Conservation (phyloP, 257 asterid species). For the Solanum megistacrolobum region DNA sequence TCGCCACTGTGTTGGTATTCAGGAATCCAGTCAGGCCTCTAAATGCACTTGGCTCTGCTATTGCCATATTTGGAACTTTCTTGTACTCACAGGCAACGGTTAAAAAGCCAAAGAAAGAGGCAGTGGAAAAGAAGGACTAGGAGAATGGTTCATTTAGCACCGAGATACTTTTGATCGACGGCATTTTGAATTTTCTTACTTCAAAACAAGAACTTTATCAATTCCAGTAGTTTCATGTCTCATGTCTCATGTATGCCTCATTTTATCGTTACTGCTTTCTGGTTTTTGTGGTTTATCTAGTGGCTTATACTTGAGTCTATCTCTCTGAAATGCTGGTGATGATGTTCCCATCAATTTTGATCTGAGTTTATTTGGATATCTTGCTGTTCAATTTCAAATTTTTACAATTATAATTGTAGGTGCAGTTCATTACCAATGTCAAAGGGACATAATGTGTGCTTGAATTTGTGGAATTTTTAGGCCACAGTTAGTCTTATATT, state of each 20-base stretch:
- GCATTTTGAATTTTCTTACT: slow-evolving; percentile 1
- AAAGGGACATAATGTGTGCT: not conserved
- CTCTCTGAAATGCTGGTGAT: not conserved
- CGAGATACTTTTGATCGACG: not conserved
- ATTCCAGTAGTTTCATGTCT: not conserved
- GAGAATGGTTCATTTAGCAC: not conserved
- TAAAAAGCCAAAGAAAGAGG: slow-evolving; percentile 54
- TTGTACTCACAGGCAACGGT: slow-evolving; percentile 81
- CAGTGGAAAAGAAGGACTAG: slow-evolving; percentile 44
- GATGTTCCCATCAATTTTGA: not conserved
- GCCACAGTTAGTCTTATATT: not conserved
- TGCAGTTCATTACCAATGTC: not conserved
- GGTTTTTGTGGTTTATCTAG: not conserved
- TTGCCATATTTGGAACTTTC: slow-evolving; percentile 79
- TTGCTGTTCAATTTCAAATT: not conserved
- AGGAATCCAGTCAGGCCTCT: slow-evolving; percentile 87
- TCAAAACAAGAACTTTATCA: not conserved
- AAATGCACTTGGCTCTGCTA: slow-evolving; percentile 84
- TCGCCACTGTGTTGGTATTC: slow-evolving; percentile 79
- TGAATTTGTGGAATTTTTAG: not conserved
- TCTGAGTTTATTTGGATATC: not conserved
- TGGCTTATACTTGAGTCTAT: not conserved
- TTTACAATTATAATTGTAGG: not conserved
- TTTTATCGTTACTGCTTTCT: slow-evolving; percentile 7
- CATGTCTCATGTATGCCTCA: slow-evolving; percentile 6